Conservation (phyloP, 164 flowering plant species). For the Santalum album region DNA sequence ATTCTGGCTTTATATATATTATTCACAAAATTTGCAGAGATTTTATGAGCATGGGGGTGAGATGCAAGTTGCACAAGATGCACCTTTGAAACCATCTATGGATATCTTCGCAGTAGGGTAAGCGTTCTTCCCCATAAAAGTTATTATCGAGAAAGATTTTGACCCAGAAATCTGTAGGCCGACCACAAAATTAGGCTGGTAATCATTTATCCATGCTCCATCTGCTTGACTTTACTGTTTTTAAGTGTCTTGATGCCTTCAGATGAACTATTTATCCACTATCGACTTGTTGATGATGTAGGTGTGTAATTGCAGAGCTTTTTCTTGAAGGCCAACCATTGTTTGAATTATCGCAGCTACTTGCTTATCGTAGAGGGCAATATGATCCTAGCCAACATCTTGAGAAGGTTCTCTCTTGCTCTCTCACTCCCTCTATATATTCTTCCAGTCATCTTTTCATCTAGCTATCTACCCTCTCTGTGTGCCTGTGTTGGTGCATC, state of each 20-base stretch:
- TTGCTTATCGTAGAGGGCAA: slow-evolving; percentile 97
- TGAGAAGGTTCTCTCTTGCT: slow-evolving; percentile 58
- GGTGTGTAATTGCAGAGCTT: slow-evolving; percentile 98
- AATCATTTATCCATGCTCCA: too few species aligned
- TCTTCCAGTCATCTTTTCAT: too few species aligned
- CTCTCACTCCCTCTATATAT: neutral
- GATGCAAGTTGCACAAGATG: slow-evolving; percentile 72
- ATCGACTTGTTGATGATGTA: slow-evolving; percentile 18
- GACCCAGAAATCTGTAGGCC: neutral
- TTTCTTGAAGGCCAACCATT: slow-evolving; percentile 98
- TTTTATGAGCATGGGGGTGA: slow-evolving; percentile 95
- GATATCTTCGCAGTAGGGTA: slow-evolving; percentile 97
- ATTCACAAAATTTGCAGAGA: slow-evolving; percentile 42
- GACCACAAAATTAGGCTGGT: neutral
- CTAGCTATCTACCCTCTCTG: too few species aligned
- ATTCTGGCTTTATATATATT: neutral
- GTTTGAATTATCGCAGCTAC: slow-evolving; percentile 92
- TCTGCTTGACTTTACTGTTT: neutral
- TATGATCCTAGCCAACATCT: slow-evolving; percentile 87
- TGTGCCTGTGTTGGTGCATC: too few species aligned
- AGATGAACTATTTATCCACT: neutral
- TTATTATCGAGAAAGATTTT: neutral
- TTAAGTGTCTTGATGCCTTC: neutral
- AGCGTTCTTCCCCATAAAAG: slow-evolving; percentile 18
- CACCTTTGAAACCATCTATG: slow-evolving; percentile 82